Evolutionary conservation across 371 early-diverging fungal species (phyloP), one percentile per base, ranked within the genome.

Genomic region (Mucor mucedo): DNA sequence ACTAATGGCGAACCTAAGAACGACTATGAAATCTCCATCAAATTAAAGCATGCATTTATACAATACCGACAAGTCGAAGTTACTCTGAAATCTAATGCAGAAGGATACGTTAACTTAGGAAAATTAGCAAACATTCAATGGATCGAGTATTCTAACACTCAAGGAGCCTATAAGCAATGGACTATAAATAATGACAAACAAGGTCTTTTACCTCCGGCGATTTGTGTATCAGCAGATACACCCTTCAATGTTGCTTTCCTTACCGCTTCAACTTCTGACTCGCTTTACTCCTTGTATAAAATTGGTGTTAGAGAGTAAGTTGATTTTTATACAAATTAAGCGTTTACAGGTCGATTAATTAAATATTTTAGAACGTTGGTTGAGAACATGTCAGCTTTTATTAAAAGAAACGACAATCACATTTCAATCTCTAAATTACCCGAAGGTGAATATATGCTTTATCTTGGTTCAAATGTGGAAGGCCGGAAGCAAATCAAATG

Each of bases 1-100:
- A 83, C 78, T 58, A 87, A 87, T 63, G 87, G 87, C 72, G 83
- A 86, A 45, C 58, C 58, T 10, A 64, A 76, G 55, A 63, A 63
- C 14, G 61, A 72, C 13, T 58, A 70, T n/a, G 72, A 75, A 10
- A 57, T 81, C 3, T 53, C 61, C 2, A 16, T 87, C 5, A 13
- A 52, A 2, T 49, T 87, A 9, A 66, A 63, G 10, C 84, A 84
- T 42, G 49, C 59, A 0, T 52, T 82, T 52, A 29, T 11, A 9
- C 54, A 69, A 9, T 4, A 8, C 6, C 27, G 35, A 0, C 3
- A 47, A 2, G 64, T 78, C 16, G 40, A 35, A 7, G 54, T 65
- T 5, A 47, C 30, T 8, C 47, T 87, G 14, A 72, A 76, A 32
- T 76, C 84, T 0, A 72, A 83, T 55, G 68, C 75, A 2, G 52